Conservation (phyloP, 768 basidiomycete genomes). For the Lentinula lateritia region DNA sequence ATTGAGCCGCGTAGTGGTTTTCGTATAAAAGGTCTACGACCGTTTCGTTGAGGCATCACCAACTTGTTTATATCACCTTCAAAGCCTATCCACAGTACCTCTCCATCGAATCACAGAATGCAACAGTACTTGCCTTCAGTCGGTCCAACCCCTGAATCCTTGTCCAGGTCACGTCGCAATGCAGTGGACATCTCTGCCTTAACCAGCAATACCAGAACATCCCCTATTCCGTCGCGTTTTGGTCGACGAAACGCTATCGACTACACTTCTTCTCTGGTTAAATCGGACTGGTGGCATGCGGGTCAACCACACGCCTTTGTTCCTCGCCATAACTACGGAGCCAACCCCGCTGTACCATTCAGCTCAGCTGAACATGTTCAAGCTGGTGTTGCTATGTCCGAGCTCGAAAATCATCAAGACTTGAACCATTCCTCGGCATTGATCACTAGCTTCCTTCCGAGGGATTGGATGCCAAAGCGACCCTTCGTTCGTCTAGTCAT, state of each 20-base stretch:
- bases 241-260: constrained; percentile 3
- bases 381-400: constrained; percentile 3
- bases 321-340: neutral
- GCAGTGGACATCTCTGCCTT: neutral
- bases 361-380: neutral
- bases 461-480: neutral
- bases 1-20: neutral
- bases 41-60: neutral
- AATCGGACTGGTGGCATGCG: constrained; percentile 3
- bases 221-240: neutral
- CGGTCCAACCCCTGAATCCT: neutral
- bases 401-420: neutral
- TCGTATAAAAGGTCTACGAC: neutral
- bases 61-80: neutral
- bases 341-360: neutral
- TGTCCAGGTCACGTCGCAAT: neutral
- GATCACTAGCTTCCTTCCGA: neutral
- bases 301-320: neutral
- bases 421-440: neutral
- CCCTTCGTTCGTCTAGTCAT: neutral
- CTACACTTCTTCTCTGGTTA: neutral
- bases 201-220: neutral
- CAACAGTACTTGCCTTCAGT: neutral
- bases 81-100: neutral
- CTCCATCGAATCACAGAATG: neutral